Evolutionary conservation across 345 rosid species (phyloP).

Genomic region (Draba incana): DNA sequence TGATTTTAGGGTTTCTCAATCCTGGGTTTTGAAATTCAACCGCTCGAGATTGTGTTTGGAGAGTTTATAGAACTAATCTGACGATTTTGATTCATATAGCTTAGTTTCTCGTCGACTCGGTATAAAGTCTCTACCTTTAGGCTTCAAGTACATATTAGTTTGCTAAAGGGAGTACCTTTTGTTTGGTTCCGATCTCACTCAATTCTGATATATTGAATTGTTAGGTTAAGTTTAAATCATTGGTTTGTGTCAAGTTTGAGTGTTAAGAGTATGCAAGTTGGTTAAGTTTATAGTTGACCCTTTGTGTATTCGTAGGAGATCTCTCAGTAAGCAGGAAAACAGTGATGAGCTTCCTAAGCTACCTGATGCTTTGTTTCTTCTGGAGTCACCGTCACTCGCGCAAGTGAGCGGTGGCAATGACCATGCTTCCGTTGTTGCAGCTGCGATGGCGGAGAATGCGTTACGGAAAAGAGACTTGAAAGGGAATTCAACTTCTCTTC

Average conservation of each 20-base stretch:
- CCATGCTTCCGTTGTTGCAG: slow-evolving; percentile 78
- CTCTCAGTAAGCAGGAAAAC: slow-evolving; percentile 34
- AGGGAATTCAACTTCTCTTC: slow-evolving; percentile 46
- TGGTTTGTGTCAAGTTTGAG: not conserved
- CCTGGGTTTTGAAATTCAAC: not conserved
- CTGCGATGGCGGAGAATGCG: slow-evolving; percentile 68
- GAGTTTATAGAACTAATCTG: slow-evolving; percentile 22
- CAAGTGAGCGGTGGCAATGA: slow-evolving; percentile 44
- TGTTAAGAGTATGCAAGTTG: too few species aligned
- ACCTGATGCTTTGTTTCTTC: slow-evolving; percentile 82
- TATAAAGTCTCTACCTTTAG: not conserved
- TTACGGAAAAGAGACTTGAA: slow-evolving; percentile 68
- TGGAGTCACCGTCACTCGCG: slow-evolving; percentile 55
- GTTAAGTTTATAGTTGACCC: too few species aligned
- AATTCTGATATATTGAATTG: not conserved
- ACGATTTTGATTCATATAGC: slow-evolving; percentile 11
- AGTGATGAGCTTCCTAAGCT: slow-evolving; percentile 49
- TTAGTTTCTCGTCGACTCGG: too few species aligned
- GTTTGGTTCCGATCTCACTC: slow-evolving; percentile 3
- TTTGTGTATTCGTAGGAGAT: slow-evolving; percentile 40
- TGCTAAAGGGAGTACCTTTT: slow-evolving; percentile 7
- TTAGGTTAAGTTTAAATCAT: too few species aligned
- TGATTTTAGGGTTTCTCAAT: slow-evolving; percentile 25
- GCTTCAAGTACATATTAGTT: not conserved
- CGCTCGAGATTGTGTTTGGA: not conserved